Percentiles rank a stretch among this genome's conserved stretches.
phyloP scores from a whole-genome alignment of 495 filamentous ascomycete species.

The Daldinia grandis region DNA sequence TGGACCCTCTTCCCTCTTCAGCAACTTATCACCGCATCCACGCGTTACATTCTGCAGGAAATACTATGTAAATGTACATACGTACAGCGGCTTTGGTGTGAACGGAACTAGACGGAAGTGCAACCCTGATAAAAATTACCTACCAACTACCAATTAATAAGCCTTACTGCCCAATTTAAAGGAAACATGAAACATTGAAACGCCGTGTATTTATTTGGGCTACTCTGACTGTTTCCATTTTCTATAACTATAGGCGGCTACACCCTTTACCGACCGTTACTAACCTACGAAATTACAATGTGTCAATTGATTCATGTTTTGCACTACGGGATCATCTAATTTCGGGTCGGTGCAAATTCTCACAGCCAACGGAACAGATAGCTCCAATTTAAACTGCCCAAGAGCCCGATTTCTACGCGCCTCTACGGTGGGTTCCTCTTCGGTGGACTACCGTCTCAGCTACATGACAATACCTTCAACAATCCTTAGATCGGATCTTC shows the following conservation, averaged over 20 bases:
- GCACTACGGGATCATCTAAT: neutral
- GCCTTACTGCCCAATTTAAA: slow-evolving; percentile 11
- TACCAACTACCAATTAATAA: slow-evolving; percentile 8
- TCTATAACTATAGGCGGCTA: slow-evolving; percentile 22
- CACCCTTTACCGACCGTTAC: neutral
- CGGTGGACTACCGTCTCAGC: slow-evolving; percentile 4
- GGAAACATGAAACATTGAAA: slow-evolving; percentile 35
- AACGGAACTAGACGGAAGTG: neutral
- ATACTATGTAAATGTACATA: neutral
- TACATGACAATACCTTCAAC: slow-evolving; percentile 11
- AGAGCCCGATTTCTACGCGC: slow-evolving; percentile 10
- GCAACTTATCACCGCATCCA: neutral
- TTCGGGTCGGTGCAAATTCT: neutral
- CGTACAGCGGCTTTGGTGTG: neutral
- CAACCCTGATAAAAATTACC: slow-evolving; percentile 1
- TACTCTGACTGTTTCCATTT: neutral
- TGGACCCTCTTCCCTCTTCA: neutral
- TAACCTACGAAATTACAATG: neutral
- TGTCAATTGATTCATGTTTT: neutral
- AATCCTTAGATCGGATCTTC: slow-evolving; percentile 12
- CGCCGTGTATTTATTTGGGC: slow-evolving; percentile 2
- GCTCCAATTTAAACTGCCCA: neutral
- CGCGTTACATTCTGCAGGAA: neutral
- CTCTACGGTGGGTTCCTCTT: neutral
- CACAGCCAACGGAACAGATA: slow-evolving; percentile 14